phyloP scores from a whole-genome alignment of 2,329 filamentous ascomycete genomes.

The Fusarium sp. region DNA sequence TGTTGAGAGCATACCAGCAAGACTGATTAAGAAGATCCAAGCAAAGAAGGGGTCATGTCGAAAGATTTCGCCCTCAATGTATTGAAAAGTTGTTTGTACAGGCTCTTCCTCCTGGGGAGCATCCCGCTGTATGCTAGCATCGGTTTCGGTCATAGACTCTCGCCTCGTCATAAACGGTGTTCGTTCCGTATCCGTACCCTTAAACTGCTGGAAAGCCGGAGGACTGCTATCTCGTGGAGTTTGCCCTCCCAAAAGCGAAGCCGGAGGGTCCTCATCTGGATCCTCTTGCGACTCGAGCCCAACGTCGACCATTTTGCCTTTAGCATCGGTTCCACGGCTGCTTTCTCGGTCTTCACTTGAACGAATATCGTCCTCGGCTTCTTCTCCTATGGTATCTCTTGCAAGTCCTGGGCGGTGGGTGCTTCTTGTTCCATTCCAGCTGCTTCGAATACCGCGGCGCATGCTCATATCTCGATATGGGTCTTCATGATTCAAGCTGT shows the following conservation, averaged over 20 bases:
- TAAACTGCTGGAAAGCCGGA: slow-evolving; percentile 72
- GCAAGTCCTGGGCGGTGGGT: slow-evolving; percentile 44
- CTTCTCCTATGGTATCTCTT: slow-evolving; percentile 54
- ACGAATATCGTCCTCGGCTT: slow-evolving; percentile 56
- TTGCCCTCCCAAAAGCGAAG: slow-evolving; percentile 67
- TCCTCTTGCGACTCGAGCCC: slow-evolving; percentile 78
- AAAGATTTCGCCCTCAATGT: slow-evolving; percentile 75
- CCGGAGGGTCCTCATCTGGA: slow-evolving; percentile 68
- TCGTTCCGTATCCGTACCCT: slow-evolving; percentile 52
- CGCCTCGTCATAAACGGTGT: slow-evolving; percentile 56
- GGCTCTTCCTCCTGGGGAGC: slow-evolving; percentile 53
- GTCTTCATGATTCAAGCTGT: slow-evolving; percentile 47
- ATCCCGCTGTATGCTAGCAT: slow-evolving; percentile 56
- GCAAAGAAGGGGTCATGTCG: slow-evolving; percentile 92
- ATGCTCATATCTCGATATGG: slow-evolving; percentile 61
- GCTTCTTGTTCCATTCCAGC: slow-evolving; percentile 70
- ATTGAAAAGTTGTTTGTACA: slow-evolving; percentile 60
- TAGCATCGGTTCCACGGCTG: slow-evolving; percentile 51
- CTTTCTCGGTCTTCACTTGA: slow-evolving; percentile 49
- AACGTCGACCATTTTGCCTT: slow-evolving; percentile 85
- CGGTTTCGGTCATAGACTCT: slow-evolving; percentile 60
- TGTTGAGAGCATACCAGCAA: slow-evolving; percentile 87
- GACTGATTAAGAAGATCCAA: slow-evolving; percentile 85
- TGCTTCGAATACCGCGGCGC: slow-evolving; percentile 69
- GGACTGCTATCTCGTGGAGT: slow-evolving; percentile 64